Base-by-base conservation (phyloP, 352 stramenopile genomes). In the Pythium apleroticum region DNA sequence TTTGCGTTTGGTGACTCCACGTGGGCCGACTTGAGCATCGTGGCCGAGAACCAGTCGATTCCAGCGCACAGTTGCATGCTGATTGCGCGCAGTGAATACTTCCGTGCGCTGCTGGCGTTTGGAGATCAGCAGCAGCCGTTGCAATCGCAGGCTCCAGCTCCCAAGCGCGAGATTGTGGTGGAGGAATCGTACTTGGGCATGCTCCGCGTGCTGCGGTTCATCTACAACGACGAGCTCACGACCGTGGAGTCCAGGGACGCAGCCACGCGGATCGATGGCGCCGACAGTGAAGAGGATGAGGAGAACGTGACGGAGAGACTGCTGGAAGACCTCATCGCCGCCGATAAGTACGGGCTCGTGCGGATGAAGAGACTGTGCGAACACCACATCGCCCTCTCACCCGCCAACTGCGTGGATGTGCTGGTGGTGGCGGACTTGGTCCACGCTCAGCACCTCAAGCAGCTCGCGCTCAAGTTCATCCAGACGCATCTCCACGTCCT, bases 351-450 rank as follows among this genome's bases (percentile, higher is more conserved):
- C 57, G 78, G 81, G 19, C 73, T 94, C 24, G 70, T 73, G n/a
- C 78, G 81, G 12, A 81, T 91, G 68, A 92, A 91, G 71, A 75
- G 77, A 14, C 60, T 89, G 1, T 86, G 74, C 33, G 85, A 93
- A 33, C 76, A 86, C 62, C 56, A 74, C 10, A 61, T 90, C 6
- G 19, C 22, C 5, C 64, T 92, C 57, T 86, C 72, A 0, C 12
- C 50, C 2, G 43, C 11, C 20, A 94, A 88, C 33, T 88, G 81
- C 39, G 67, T 90, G 24, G 80, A 88, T 35, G 73, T 89, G 25
- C 68, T 93, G 9, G 75, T 78, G 12, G 71, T 90, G 24, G 78
- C 85, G 2, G 83, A 94, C 30, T 46, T 86, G 6, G 76, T 90
- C 17, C 66, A 80, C 35, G 81, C 85, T 0, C 22, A 72, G 25